Evolutionary conservation across 179 eudicot genomes (phyloP), one percentile per base, ranked within the genome.

Genomic region (Beta corolliflora): DNA sequence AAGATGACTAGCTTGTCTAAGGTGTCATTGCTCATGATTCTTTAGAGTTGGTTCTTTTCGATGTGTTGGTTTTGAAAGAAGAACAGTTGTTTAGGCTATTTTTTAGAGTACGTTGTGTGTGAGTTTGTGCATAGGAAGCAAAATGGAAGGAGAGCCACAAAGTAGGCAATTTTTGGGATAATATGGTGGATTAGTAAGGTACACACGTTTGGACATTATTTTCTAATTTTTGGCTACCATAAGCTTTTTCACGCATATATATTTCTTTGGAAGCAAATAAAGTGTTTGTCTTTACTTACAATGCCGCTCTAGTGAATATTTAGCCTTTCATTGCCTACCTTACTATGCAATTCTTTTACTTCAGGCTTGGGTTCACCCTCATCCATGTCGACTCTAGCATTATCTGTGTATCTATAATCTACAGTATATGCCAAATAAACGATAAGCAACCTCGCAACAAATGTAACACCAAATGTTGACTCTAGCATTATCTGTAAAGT

Each of bases 1-100:
- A 94, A 94, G 86, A 92, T 88, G 25, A 95, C 97, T 48, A 95
- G 85, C 90, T 94, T 95, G 89, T 95, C 99, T 45, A 94, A 85
- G 80, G 90, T 88, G 86, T 95, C 99, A 46, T 91, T 52, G 84
- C 80, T 91, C 97, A 93, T 95, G 88, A 81, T 44, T 73, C 18
- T 46, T 80, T 82, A 16, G 46, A 15, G 3, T 29, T 66, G 2
- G 56, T 16, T 15, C 2, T 55, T 69, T 50, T 48, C 61, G 54
- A 44, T 61, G 64, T 53, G 76, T 61, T 31, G 41, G 58, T 71
- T 73, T 60, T 65, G 69, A 0, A 14, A 29, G 84, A 71, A 81
- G 79, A 81, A 66, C 52, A 29, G 48, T 55, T 61, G 61, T 53
- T 50, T 58, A 48, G 66, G 75, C 29, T 71, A 50, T 71, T 65